These are phyloP conservation scores for Agrocybe pediades DNA, from an alignment of 768 basidiomycete genomes.

Conservation along the genomic window DNA sequence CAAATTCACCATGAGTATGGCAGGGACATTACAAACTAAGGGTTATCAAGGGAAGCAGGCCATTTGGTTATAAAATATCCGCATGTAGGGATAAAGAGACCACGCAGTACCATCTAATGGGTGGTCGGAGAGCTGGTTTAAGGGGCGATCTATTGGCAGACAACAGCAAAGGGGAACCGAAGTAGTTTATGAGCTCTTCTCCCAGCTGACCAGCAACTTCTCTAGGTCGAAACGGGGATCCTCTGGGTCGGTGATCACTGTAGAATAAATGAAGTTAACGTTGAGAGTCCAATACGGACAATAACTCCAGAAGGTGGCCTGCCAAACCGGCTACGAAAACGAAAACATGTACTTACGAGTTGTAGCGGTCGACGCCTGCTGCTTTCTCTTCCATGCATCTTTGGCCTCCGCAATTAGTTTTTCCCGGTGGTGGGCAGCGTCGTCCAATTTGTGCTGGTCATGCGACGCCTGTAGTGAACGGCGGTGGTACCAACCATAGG, in stretches of 20 bases:
- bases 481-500: constrained; percentile 92
- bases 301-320: neutral
- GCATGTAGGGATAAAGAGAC: constrained; percentile 1
- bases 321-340: constrained; percentile 4
- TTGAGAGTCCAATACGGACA: neutral
- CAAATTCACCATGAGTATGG: neutral
- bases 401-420: constrained; percentile 83
- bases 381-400: constrained; percentile 87
- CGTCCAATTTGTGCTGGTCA: constrained; percentile 74
- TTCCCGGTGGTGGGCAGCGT: constrained; percentile 73
- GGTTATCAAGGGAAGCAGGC: neutral
- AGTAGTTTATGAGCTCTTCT: constrained; percentile 60
- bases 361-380: constrained; percentile 50
- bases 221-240: constrained; percentile 96
- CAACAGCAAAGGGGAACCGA: constrained; percentile 11
- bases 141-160: constrained; percentile 24
- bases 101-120: constrained; percentile 4
- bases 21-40: neutral
- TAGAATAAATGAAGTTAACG: constrained; percentile 12
- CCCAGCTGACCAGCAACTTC: constrained; percentile 79
- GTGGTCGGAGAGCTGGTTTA: constrained; percentile 7
- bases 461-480: constrained; percentile 83
- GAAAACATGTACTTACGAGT: constrained; percentile 49
- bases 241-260: constrained; percentile 93
- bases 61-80: neutral